Evolutionary conservation across 257 asterid genomes (phyloP), one percentile per base, ranked within the genome.

Genomic region (Hygrophila difformis): DNA sequence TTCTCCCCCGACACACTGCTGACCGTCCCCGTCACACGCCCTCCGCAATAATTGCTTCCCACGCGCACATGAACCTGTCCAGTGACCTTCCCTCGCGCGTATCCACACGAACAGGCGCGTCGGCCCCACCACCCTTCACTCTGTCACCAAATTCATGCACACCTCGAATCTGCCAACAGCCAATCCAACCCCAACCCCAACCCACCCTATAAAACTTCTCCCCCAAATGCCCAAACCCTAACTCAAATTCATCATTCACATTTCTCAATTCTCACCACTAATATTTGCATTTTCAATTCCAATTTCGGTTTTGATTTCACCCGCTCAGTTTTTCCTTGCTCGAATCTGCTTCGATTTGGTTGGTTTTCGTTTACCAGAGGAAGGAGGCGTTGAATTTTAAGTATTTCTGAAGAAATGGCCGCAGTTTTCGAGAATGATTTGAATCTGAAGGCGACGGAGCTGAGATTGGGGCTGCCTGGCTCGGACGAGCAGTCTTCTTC

Each of bases 391-490:
- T n/a, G n/a, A n/a, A n/a, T n/a, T n/a, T n/a, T n/a, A n/a, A n/a
- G n/a, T n/a, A n/a, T n/a, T n/a, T n/a, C n/a, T 6, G 37, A 33
- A 33, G 1, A 33, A 5, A 33, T 33, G 37, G 37, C 37, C 12
- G 12, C 37, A 10, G 12, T 33, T 33, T 33, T 33, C 41, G 70
- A 62, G 33, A 59, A 40, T 28, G 93, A 74, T 56, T 57, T 80
- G 42, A 84, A 84, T 56, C 74, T 80, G 6, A 66, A 73, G 59
- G 93, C 79, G 21, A 87, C 94, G 4, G 94, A 87, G 49, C 63
- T 87, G 20, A 78, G 78, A 64, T 51, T 88, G 38, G 95, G 87
- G 0, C 35, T 88, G 12, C 95, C 95, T 4, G 97, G 97, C 31
- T 65, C 69, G 22, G 86, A 60, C 6, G 72, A 66, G 13, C 68